A percentile compares a stretch with the other conserved stretches of the same genome.
phyloP scores from a whole-genome alignment of 208 protist genomes.

The Acanthamoeba lugdunensis region DNA sequence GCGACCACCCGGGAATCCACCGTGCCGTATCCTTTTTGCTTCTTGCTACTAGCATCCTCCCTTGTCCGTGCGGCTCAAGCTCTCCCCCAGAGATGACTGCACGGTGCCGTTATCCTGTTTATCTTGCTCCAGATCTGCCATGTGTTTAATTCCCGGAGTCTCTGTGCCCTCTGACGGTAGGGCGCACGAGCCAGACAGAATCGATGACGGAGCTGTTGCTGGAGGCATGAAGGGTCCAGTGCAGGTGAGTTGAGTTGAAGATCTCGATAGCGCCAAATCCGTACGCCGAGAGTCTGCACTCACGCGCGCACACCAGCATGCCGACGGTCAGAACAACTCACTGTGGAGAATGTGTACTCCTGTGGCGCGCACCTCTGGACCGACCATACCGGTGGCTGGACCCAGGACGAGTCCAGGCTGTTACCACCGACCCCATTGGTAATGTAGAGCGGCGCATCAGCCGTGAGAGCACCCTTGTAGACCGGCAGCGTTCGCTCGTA shows the following conservation, averaged over 20 bases:
- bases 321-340: background rate
- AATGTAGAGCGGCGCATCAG: constrained; percentile 44
- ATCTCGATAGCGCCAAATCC: background rate
- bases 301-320: background rate
- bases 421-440: constrained; percentile 41
- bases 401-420: background rate
- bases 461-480: background rate
- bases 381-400: background rate
- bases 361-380: background rate
- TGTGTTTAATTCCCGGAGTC: too few relatives aligned
- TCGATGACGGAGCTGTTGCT: constrained; percentile 1
- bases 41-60: too few relatives aligned
- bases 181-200: background rate
- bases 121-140: too few relatives aligned
- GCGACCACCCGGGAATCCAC: too few relatives aligned
- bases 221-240: constrained; percentile 2
- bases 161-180: background rate
- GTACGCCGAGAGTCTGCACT: background rate
- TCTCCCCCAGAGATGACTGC: too few relatives aligned
- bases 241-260: constrained; percentile 15
- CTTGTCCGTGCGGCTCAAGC: too few relatives aligned
- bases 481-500: constrained; percentile 1
- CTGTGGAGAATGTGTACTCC: background rate
- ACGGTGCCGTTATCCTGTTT: too few relatives aligned
- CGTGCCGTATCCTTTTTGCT: too few relatives aligned